phyloP scores from a whole-genome alignment of 1,284 basidiomycete species.

The Boletus semigastroideus region DNA sequence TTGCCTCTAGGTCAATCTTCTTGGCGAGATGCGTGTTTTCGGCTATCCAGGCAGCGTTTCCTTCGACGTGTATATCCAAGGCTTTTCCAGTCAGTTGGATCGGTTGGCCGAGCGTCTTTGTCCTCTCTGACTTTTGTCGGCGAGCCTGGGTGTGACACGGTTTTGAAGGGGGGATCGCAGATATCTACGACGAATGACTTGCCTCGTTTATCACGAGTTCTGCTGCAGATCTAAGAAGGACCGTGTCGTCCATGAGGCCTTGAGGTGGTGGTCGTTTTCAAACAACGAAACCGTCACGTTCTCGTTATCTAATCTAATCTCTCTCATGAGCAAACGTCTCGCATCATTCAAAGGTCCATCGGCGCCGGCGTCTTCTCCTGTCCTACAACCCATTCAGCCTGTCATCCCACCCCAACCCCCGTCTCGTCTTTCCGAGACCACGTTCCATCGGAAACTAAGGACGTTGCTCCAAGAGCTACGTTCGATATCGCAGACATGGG shows the following conservation, averaged over 20 bases:
- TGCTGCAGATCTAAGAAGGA: slow-evolving; percentile 70
- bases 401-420: slow-evolving; percentile 49
- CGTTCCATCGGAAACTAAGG: slow-evolving; percentile 71
- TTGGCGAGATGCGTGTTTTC: slow-evolving; percentile 79
- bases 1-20: slow-evolving; percentile 74
- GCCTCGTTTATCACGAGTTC: slow-evolving; percentile 72
- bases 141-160: slow-evolving; percentile 54
- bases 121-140: slow-evolving; percentile 69
- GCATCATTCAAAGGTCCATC: slow-evolving; percentile 78
- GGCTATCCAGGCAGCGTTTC: slow-evolving; percentile 76
- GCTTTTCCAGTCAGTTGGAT: slow-evolving; percentile 76
- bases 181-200: slow-evolving; percentile 24
- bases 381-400: slow-evolving; percentile 39
- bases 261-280: slow-evolving; percentile 1
- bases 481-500: slow-evolving; percentile 64
- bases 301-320: slow-evolving; percentile 28
- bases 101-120: slow-evolving; percentile 72
- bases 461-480: slow-evolving; percentile 62
- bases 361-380: slow-evolving; percentile 66
- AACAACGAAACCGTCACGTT: not conserved
- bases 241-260: slow-evolving; percentile 28
- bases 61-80: slow-evolving; percentile 65
- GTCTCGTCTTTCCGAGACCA: slow-evolving; percentile 57
- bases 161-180: not conserved
- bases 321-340: slow-evolving; percentile 45